Base-by-base conservation (phyloP, 2,329 filamentous ascomycete genomes). In the Alternaria infectoria region DNA sequence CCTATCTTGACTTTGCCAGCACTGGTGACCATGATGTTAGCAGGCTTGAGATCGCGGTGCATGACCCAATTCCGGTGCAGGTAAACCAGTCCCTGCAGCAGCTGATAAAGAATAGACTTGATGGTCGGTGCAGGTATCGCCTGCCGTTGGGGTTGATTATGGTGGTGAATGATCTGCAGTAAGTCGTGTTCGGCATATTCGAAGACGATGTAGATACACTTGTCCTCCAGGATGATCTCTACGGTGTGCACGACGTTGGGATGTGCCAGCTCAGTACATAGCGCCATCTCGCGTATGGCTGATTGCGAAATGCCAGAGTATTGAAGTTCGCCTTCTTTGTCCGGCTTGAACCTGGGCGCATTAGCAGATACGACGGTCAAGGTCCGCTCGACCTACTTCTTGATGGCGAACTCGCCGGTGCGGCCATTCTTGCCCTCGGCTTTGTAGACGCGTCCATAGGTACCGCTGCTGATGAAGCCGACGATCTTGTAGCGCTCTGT, bases 181-280 rank as follows among this genome's bases (percentile, higher is more conserved):
- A 99, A 83, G 80, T 99, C 96, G 80, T 99, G 96, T 81, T 99
- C 96, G 70, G 96, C 96, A 79, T 97, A 99, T 80, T 98, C 96
- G 73, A 99, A 98, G 2, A 99, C 94, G 91, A 99, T 99, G 82
- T 94, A 99, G 79, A 99, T 98, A 83, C 94, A 97, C 83, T 98
- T 98, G 80, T 97, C 94, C 82, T 99, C 95, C 4, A 99, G 86
- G 74, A 99, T 97, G 74, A 97, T 98, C 81, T 99, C 96, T 65
- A 95, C 89, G 1, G 97, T 88, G 62, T 91, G 89, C 69, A 99
- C 95, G 32, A 99, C 90, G 77, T 98, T 98, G 60, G 88, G 85
- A 79, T 99, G 93, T 62, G 87, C 89, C 25, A 99, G 86, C 78
- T 99, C 96, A 40, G 93, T 96, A 81, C 96, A 99, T 0, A 99